phyloP scores from a whole-genome alignment of 805 yeast species.

The Isabelozyma heimii region DNA sequence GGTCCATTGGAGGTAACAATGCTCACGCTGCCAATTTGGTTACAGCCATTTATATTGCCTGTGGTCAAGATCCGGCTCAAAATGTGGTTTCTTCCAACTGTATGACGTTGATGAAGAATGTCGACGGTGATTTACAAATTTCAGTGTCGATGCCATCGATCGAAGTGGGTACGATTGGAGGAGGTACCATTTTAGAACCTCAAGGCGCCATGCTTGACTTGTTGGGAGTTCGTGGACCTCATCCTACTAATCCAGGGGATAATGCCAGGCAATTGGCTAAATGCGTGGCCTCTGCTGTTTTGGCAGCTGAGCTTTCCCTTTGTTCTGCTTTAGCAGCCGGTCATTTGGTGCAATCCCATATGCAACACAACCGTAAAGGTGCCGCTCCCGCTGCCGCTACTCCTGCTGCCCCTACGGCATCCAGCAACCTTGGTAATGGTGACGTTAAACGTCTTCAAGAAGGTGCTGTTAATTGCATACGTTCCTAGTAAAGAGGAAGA shows the following conservation, averaged over 20 bases:
- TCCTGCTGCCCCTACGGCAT: constrained; percentile 16
- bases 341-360: constrained; percentile 95
- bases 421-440: constrained; percentile 15
- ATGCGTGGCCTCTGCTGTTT: constrained; percentile 89
- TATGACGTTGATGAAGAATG: constrained; percentile 84
- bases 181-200: constrained; percentile 97
- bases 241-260: constrained; percentile 87
- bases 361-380: constrained; percentile 85
- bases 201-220: constrained; percentile 95
- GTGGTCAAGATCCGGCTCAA: constrained; percentile 99
- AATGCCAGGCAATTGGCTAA: constrained; percentile 93
- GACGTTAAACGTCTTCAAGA: constrained; percentile 52
- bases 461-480: constrained; percentile 75
- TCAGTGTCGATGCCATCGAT: constrained; percentile 99
- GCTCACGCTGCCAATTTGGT: constrained; percentile 98
- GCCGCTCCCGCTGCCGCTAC: constrained; percentile 40
- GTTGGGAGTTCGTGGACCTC: constrained; percentile 94
- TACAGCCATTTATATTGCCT: constrained; percentile 90
- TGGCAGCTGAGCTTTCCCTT: constrained; percentile 93
- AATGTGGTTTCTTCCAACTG: constrained; percentile 97
- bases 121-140: constrained; percentile 75
- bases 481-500: constrained; percentile 36
- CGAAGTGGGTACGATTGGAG: constrained; percentile 99
- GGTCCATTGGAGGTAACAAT: constrained; percentile 95
- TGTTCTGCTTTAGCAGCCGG: constrained; percentile 98